Evolutionary conservation across 441 rosid genomes (phyloP).

Genomic region (Pelargonium fulgidum): DNA sequence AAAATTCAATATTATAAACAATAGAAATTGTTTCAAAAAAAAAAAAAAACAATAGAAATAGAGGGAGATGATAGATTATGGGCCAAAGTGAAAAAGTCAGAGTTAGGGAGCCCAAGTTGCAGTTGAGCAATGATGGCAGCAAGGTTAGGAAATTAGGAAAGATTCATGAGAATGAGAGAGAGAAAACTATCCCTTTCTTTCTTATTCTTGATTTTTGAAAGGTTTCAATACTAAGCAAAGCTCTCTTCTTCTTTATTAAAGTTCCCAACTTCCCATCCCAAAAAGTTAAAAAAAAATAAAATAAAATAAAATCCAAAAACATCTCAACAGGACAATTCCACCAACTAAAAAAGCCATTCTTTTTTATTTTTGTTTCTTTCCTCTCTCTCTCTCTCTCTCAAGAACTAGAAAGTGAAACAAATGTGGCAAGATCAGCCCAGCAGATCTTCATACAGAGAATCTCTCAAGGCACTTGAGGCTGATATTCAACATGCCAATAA

Average conservation of each 20-base stretch:
- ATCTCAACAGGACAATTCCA: conserved; percentile 14
- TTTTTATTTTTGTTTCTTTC: conserved; percentile 17
- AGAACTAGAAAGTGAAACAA: conserved; percentile 19
- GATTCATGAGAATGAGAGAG: conserved; percentile 22
- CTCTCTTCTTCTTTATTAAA: conserved; percentile 4
- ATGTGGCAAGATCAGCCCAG: conserved; percentile 49
- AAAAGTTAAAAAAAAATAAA: neutral
- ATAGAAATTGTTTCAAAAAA: too few relatives aligned
- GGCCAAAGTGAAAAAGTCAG: neutral
- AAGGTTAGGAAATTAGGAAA: conserved; percentile 9
- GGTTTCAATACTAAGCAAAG: conserved; percentile 46
- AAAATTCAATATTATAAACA: too few relatives aligned
- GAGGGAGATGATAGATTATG: neutral
- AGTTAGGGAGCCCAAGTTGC: conserved; percentile 1
- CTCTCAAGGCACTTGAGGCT: conserved; percentile 65
- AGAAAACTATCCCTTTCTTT: conserved; percentile 46
- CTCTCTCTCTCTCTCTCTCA: neutral
- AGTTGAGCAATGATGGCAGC: conserved; percentile 22
- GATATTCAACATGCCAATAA: conserved; percentile 69
- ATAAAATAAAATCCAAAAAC: conserved; percentile 16
- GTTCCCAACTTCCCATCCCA: conserved; percentile 12
- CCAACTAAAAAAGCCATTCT: conserved; percentile 16
- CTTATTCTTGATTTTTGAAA: conserved; percentile 27
- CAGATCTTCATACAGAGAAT: conserved; percentile 54
- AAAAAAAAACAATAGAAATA: neutral